These are phyloP conservation scores for Glaciozyma martinii DNA, from an alignment of 768 basidiomycete species.

Conservation along the genomic window DNA sequence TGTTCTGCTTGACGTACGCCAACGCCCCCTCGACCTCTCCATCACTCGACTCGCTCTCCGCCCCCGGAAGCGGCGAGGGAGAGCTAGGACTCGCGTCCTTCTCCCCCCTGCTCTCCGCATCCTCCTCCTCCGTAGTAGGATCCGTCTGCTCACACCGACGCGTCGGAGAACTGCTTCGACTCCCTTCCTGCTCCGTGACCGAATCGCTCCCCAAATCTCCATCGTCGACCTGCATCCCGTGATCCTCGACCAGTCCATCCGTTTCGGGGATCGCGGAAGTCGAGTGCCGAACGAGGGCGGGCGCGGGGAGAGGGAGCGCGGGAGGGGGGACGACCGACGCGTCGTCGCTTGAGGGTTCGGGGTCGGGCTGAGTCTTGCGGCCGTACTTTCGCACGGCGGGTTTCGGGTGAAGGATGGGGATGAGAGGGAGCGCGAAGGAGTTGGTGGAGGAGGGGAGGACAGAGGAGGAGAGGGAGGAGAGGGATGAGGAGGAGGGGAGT, in stretches of 20 bases:
- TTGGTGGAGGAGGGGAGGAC: no score
- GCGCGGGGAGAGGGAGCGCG: not conserved
- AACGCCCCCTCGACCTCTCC: not conserved
- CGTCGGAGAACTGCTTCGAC: slow-evolving; percentile 2
- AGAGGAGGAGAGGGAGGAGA: no score
- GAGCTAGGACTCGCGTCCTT: not conserved
- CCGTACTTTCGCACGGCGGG: not conserved
- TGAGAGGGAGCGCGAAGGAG: not conserved
- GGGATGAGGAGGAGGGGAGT: no score
- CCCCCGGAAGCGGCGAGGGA: not conserved
- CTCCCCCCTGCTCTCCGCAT: not conserved
- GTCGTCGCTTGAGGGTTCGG: not conserved
- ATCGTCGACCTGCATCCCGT: no score
- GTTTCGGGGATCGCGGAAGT: slow-evolving; percentile 17
- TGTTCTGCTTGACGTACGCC: not conserved
- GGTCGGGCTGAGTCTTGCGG: not conserved
- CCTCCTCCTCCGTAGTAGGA: slow-evolving; percentile 21
- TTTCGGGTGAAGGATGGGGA: not conserved
- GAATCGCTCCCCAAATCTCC: not conserved
- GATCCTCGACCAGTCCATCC: not conserved
- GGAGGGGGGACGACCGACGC: not conserved
- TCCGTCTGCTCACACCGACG: slow-evolving; percentile 14
- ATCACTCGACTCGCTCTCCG: no score
- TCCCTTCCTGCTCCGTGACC: no score
- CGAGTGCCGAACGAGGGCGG: not conserved